Evolutionary conservation across 805 yeast genomes (phyloP), one percentile per base, ranked within the genome.

Genomic region (Ogataea glucozyma): DNA sequence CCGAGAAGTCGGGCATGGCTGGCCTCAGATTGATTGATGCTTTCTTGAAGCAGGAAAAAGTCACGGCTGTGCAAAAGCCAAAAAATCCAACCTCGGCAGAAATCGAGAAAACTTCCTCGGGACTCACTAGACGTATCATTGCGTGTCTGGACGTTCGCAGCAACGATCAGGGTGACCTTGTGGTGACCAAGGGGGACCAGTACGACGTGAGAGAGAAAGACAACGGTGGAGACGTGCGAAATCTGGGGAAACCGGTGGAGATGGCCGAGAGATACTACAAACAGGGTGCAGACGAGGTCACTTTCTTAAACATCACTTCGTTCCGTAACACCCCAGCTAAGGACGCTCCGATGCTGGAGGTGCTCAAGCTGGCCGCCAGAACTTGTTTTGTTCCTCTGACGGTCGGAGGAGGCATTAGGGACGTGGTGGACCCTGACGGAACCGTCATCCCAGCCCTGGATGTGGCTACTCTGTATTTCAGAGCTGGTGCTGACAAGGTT

Each of bases 121-220:
- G 97, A 0, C 72, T 93, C 21, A 83, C 97, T 1, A 78, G 91
- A 62, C 81, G 99, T 65, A 79, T 95, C 17, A 89, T 93, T 66
- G 99, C 99, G 0, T 93, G 99, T 64, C 67, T 93, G 32, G 99
- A 93, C 61, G 99, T 93, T n/a, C 80, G 99, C 56, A 74, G 96
- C 6, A 93, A 93, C 61, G 99, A 93, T 58, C 72, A 71, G 27
- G 99, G 99, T 23, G 99, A 93, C 61, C 74, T 93, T 53, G 99
- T 93, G 1, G 99, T 93, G 20, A 93, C 99, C 0, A 93, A 93
- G 66, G 99, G 99, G 44, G 99, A 93, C 60, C 99, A 93, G 64
- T 93, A 93, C 62, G 96, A 93, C 65, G 99, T 93, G 2, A 79
- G 99, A 52, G 97, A 90, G 58, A 83, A 83, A 54, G 58, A 66